These are phyloP conservation scores for Trametes coccinea DNA, from an alignment of 768 basidiomycete genomes.

Conservation along the genomic window DNA sequence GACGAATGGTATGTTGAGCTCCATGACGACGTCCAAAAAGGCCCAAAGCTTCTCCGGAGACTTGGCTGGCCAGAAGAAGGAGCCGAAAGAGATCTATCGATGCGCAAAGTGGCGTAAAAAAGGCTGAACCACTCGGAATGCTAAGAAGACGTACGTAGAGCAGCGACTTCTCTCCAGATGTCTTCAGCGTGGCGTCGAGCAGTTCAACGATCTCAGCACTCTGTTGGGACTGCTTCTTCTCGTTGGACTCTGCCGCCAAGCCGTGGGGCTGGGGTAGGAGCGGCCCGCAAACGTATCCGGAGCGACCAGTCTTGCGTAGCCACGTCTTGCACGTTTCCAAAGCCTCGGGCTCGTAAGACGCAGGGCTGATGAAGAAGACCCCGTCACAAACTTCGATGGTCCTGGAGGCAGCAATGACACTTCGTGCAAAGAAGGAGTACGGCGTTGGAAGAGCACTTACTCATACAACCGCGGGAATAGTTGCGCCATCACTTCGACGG, in stretches of 20 bases:
- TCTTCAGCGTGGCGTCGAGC: conserved; percentile 20
- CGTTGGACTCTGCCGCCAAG: neutral
- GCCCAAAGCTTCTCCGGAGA: conserved; percentile 21
- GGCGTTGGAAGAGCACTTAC: neutral
- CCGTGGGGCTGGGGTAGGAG: conserved; percentile 1
- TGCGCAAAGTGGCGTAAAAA: neutral
- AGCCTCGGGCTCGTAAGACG: conserved; percentile 24
- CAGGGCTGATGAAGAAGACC: conserved; percentile 15
- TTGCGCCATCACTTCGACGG: neutral
- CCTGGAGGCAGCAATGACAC: neutral
- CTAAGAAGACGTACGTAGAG: neutral
- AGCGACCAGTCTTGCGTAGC: conserved; percentile 20
- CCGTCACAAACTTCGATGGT: conserved; percentile 18
- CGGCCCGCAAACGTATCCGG: conserved; percentile 21
- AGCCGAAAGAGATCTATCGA: conserved; percentile 23
- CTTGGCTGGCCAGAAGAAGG: conserved; percentile 22
- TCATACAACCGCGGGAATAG: neutral
- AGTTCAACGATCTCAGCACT: conserved; percentile 19
- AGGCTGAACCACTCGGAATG: too few relatives aligned
- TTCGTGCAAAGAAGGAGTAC: too few relatives aligned
- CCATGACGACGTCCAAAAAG: conserved; percentile 22
- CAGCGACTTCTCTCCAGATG: conserved; percentile 23
- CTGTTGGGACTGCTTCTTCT: conserved; percentile 18
- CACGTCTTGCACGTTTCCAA: conserved; percentile 15
- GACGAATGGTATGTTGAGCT: conserved; percentile 25